Evolutionary conservation across 2,329 filamentous ascomycete species (phyloP).

Genomic region (Pseudogymnoascus sp.): DNA sequence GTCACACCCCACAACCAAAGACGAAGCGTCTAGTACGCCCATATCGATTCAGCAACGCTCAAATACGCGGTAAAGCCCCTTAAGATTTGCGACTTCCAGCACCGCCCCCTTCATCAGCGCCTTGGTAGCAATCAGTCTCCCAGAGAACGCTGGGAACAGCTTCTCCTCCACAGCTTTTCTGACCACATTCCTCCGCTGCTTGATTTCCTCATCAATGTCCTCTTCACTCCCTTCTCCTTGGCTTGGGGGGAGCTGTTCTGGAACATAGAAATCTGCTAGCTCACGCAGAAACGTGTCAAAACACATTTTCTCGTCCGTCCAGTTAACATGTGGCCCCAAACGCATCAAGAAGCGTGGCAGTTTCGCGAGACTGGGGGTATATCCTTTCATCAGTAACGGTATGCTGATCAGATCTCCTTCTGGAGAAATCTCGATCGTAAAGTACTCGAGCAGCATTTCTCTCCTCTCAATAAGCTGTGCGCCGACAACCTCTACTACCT

Average conservation of each 20-base stretch:
- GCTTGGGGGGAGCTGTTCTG: constrained; percentile 66
- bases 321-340: constrained; percentile 81
- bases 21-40: background rate
- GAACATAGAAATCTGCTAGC: constrained; percentile 82
- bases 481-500: constrained; percentile 59
- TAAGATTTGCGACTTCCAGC: constrained; percentile 83
- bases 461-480: constrained; percentile 65
- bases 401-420: constrained; percentile 71
- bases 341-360: constrained; percentile 81
- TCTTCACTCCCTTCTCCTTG: constrained; percentile 33
- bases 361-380: constrained; percentile 78
- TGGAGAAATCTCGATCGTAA: constrained; percentile 73
- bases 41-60: constrained; percentile 65
- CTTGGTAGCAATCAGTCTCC: constrained; percentile 74
- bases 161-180: constrained; percentile 71
- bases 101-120: constrained; percentile 66
- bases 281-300: constrained; percentile 82
- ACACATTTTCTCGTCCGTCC: constrained; percentile 76
- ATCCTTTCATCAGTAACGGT: constrained; percentile 81
- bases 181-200: constrained; percentile 59
- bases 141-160: constrained; percentile 83
- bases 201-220: constrained; percentile 42
- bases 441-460: constrained; percentile 90
- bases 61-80: constrained; percentile 89
- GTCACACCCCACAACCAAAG: background rate